Percentiles rank a stretch among this genome's conserved stretches.
Conservation (phyloP, 2,329 filamentous ascomycete genomes). For the Pseudopyricularia javanii region DNA sequence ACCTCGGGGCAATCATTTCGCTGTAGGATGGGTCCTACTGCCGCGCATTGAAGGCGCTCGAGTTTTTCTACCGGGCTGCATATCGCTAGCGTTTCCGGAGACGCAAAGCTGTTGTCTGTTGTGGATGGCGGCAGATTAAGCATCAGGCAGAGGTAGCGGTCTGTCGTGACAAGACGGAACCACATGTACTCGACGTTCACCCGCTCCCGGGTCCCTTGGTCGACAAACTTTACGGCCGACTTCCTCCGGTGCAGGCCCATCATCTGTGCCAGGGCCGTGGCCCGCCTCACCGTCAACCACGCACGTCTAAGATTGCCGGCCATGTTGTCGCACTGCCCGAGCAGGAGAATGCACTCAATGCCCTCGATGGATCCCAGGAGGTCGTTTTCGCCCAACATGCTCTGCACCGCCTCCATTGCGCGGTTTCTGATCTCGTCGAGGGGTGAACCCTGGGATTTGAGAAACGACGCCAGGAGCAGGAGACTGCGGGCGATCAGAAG, state of each 20-base stretch:
- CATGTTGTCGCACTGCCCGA: slow-evolving; percentile 32
- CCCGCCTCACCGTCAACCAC: slow-evolving; percentile 31
- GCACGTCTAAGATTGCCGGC: slow-evolving; percentile 30
- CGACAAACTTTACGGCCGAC: slow-evolving; percentile 12
- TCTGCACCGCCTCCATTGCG: slow-evolving; percentile 5
- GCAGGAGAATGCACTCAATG: slow-evolving; percentile 36
- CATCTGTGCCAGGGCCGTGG: slow-evolving; percentile 18
- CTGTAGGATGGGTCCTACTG: slow-evolving; percentile 23
- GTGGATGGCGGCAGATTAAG: slow-evolving; percentile 30
- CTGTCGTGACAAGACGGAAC: slow-evolving; percentile 29
- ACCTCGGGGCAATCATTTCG: slow-evolving; percentile 17
- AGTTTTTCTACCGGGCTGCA: slow-evolving; percentile 19
- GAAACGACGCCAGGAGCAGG: slow-evolving; percentile 16
- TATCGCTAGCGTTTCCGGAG: slow-evolving; percentile 13
- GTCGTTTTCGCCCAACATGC: slow-evolving; percentile 32
- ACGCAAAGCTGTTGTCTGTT: slow-evolving; percentile 14
- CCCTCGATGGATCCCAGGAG: slow-evolving; percentile 32
- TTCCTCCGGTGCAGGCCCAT: slow-evolving; percentile 5
- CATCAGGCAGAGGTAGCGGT: slow-evolving; percentile 34
- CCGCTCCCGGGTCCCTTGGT: slow-evolving; percentile 11
- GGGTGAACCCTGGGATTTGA: slow-evolving; percentile 15
- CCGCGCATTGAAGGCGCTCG: slow-evolving; percentile 20
- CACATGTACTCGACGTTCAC: slow-evolving; percentile 26
- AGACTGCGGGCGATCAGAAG: slow-evolving; percentile 21
- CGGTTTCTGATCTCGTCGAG: neutral